Conservation (phyloP, 2,329 filamentous ascomycete species). For the Hymenoscyphus infarciens region DNA sequence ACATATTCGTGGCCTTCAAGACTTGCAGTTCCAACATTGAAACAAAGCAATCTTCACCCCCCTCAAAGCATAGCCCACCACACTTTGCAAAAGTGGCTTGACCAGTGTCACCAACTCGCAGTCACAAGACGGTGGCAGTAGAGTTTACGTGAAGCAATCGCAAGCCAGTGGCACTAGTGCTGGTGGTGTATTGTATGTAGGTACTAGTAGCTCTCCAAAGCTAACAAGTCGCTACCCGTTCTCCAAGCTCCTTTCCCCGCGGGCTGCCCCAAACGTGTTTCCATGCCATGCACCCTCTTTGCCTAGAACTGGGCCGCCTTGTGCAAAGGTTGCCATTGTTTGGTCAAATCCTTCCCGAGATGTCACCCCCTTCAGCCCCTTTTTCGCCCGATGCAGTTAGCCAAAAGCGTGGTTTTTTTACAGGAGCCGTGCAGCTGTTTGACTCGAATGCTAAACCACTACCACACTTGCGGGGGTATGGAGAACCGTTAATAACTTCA, state of each 20-base stretch:
- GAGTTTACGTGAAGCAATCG: not conserved
- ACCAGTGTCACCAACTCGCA: not conserved
- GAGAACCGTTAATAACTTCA: not conserved
- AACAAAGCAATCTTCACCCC: not conserved
- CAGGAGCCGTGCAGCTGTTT: not conserved
- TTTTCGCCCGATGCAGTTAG: not conserved
- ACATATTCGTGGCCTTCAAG: not conserved
- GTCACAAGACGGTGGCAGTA: not conserved
- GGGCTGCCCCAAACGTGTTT: not conserved
- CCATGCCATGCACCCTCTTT: not conserved
- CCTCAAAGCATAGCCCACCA: not conserved
- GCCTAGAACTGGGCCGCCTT: not conserved
- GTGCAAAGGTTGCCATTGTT: not conserved
- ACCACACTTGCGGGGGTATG: not conserved
- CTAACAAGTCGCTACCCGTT: constrained; percentile 2
- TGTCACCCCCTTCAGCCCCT: not conserved
- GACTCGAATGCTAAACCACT: too few species aligned
- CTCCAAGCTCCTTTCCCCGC: not conserved
- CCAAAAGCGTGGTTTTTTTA: not conserved
- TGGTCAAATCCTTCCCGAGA: constrained; percentile 1
- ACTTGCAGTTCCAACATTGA: not conserved
- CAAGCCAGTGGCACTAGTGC: not conserved
- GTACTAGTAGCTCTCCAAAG: not conserved
- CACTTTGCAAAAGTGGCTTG: not conserved
- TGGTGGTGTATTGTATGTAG: too few species aligned